These are phyloP conservation scores for Eucalyptus dawsonii DNA, from an alignment of 345 rosid genomes.

Conservation along the genomic window DNA sequence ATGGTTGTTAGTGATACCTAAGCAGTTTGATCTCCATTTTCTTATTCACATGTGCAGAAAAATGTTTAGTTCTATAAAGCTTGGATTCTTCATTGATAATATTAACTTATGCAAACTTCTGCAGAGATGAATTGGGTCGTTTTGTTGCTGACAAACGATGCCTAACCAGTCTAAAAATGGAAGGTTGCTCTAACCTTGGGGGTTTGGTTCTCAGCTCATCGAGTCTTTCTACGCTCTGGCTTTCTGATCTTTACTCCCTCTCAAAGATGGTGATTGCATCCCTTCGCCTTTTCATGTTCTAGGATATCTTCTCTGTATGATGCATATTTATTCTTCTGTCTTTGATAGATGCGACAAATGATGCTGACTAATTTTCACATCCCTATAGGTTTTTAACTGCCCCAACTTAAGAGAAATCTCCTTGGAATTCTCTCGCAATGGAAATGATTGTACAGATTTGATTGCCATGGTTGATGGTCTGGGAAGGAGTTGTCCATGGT, in stretches of 20 bases:
- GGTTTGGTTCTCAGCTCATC: slow-evolving; percentile 69
- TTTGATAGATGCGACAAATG: background rate
- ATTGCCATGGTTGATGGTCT: slow-evolving; percentile 47
- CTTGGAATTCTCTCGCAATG: slow-evolving; percentile 71
- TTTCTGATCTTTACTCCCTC: slow-evolving; percentile 62
- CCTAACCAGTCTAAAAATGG: slow-evolving; percentile 79
- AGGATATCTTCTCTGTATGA: background rate
- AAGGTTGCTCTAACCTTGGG: slow-evolving; percentile 85
- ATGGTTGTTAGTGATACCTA: background rate
- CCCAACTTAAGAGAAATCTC: slow-evolving; percentile 79
- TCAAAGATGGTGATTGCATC: slow-evolving; percentile 55
- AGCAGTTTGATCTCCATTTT: background rate
- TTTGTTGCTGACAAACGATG: slow-evolving; percentile 92
- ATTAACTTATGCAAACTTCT: background rate
- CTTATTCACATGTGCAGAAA: background rate
- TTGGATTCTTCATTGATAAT: background rate
- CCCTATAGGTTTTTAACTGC: slow-evolving; percentile 61
- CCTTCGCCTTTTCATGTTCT: background rate
- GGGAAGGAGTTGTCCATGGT: slow-evolving; percentile 63
- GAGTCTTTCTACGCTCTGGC: slow-evolving; percentile 85
- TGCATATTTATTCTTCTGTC: background rate
- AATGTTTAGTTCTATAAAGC: background rate
- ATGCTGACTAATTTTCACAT: background rate
- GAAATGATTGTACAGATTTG: slow-evolving; percentile 72
- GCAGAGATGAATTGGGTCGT: slow-evolving; percentile 84